A percentile compares a stretch with the other conserved stretches of the same genome.
phyloP scores from a whole-genome alignment of 257 asterid genomes.

The Nicotiana knightiana region DNA sequence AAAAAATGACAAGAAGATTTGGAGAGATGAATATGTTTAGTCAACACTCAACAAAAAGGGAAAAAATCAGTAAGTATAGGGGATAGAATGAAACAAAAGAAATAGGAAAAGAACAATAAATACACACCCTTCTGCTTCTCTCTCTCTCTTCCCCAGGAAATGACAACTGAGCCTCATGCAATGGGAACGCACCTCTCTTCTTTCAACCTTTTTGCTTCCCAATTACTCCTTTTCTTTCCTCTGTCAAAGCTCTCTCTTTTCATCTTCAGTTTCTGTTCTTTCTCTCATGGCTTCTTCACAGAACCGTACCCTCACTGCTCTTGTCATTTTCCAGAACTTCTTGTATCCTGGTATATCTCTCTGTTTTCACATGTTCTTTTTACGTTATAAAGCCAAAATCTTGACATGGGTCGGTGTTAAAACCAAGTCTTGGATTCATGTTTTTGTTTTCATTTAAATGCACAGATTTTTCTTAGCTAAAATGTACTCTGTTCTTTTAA shows the following conservation, averaged over 20 bases:
- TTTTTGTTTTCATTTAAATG: neutral
- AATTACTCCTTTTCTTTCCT: neutral
- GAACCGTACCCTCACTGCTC: conserved; percentile 19
- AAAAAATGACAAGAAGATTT: neutral
- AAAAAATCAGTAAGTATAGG: neutral
- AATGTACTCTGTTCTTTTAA: neutral
- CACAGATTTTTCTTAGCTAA: neutral
- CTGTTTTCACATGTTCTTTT: neutral
- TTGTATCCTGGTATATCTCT: conserved; percentile 6
- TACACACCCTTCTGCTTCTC: neutral
- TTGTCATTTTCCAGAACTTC: conserved; percentile 24
- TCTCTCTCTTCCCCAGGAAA: conserved; percentile 10
- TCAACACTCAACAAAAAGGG: neutral
- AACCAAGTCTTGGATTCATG: neutral
- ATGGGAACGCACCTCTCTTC: neutral
- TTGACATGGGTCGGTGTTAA: neutral
- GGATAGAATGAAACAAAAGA: neutral
- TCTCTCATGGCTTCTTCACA: conserved; percentile 20
- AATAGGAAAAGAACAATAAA: neutral
- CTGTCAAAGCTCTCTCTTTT: neutral
- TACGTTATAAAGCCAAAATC: neutral
- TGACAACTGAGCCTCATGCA: conserved; percentile 29
- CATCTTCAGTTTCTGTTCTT: neutral
- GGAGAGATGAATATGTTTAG: neutral
- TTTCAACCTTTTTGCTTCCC: neutral